Evolutionary conservation across 306 rosid genomes (phyloP), one percentile per base, ranked within the genome.

Genomic region (Canavalia gladiata): DNA sequence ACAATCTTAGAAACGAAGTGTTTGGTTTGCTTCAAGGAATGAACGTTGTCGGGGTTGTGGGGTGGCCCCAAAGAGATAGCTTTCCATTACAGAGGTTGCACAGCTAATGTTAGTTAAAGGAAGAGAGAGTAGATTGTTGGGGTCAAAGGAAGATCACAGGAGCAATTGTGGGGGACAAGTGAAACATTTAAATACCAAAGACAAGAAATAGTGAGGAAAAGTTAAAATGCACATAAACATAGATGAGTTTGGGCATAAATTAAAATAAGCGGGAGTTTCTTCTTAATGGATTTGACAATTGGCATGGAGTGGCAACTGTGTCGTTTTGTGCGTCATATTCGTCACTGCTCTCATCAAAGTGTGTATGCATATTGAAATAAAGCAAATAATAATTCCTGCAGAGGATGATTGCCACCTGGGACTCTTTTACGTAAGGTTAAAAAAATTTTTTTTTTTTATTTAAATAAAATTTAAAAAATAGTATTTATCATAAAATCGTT

Each of bases 81-180:
- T 60, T 66, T 72, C 37, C 7, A 75, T 45, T 11, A 12, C 28
- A 51, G 68, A 51, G 63, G 57, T 10, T 33, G 8, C 68, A 68
- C 49, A 67, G 62, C 5, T 41, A 77, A 37, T 65, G 65, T 56
- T 67, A 57, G 78, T 74, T 72, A 54, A 12, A 60, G 54, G 54
- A 60, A 43, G 54, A 66, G 43, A 11, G 75, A 64, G 47, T 1
- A 39, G 63, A 35, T 64, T 65, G 76, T 2, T 55, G 45, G 31
- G 69, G 45, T 66, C 3, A 34, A 59, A n/a, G 82, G 18, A 46
- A 50, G 41, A 35, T 51, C 73, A 76, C 59, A 37, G 47, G 49
- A 75, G 72, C 41, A 13, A 41, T 50, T 72, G 74, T 42, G n/a
- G 34, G 68, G 39, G 68, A 62, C 13, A 25, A 34, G 45, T 18